Conservation (phyloP, 768 basidiomycete genomes). For the Xerocomellus intermedius region DNA sequence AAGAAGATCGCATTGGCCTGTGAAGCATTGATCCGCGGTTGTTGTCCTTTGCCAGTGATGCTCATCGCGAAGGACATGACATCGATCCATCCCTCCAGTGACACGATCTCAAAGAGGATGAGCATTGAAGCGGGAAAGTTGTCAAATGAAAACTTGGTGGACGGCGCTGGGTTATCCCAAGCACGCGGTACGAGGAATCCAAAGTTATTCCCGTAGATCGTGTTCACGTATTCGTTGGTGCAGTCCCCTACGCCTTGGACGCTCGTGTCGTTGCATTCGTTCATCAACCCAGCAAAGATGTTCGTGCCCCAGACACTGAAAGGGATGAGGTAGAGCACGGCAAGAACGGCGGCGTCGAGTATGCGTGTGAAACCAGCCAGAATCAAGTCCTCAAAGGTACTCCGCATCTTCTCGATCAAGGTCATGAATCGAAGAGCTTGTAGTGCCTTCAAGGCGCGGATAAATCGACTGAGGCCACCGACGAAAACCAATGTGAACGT, state of each 20-base stretch:
- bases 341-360: constrained; percentile 84
- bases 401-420: constrained; percentile 80
- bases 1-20: constrained; percentile 90
- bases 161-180: constrained; percentile 86
- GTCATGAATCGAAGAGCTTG: constrained; percentile 89
- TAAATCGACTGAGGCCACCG: constrained; percentile 77
- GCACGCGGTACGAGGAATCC: constrained; percentile 76
- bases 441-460: constrained; percentile 83
- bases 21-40: constrained; percentile 69
- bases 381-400: constrained; percentile 83
- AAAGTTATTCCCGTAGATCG: constrained; percentile 58
- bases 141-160: constrained; percentile 88
- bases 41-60: constrained; percentile 65
- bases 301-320: constrained; percentile 94
- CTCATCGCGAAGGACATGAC: constrained; percentile 81
- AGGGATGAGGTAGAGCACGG: constrained; percentile 88
- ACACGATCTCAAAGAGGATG: constrained; percentile 95
- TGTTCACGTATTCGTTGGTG: constrained; percentile 68
- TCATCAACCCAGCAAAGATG: constrained; percentile 85
- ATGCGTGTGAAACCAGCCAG: constrained; percentile 84
- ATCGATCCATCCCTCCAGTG: constrained; percentile 95
- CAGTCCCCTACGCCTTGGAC: constrained; percentile 60
- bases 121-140: constrained; percentile 78
- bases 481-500: constrained; percentile 70
- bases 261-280: constrained; percentile 72